These are phyloP conservation scores for Quercus variabilis DNA, from an alignment of 306 rosid genomes.

Conservation along the genomic window DNA sequence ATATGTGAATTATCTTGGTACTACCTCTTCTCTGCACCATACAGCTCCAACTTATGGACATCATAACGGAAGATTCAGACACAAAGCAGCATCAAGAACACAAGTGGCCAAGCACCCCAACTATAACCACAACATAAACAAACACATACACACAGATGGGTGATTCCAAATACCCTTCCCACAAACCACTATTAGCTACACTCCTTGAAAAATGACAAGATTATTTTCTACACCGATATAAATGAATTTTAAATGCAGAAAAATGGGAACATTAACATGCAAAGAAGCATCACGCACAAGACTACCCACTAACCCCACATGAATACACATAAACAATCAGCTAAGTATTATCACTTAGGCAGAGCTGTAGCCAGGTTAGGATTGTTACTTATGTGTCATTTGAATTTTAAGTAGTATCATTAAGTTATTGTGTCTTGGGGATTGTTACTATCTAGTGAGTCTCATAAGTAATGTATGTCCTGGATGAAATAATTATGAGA, in stretches of 20 bases:
- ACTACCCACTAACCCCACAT: background rate
- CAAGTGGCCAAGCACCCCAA: background rate
- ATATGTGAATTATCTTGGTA: background rate
- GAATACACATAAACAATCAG: background rate
- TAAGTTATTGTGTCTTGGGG: too few species aligned
- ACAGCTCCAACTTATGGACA: background rate
- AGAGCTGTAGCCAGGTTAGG: too few species aligned
- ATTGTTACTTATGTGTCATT: too few species aligned
- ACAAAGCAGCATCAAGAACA: background rate
- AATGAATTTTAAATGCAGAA: background rate
- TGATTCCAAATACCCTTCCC: background rate
- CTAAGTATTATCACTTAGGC: background rate
- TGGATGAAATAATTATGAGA: too few species aligned
- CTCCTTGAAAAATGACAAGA: background rate
- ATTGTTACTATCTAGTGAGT: too few species aligned
- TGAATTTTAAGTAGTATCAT: too few species aligned
- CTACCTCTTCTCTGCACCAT: background rate
- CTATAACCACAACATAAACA: background rate
- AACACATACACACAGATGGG: background rate
- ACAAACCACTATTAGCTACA: background rate
- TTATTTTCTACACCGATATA: background rate
- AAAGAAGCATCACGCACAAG: background rate
- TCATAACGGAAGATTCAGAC: background rate
- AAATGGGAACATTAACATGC: background rate
- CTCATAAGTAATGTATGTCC: background rate